Evolutionary conservation across 345 rosid genomes (phyloP), one percentile per base, ranked within the genome.

Genomic region (Citropsis articulata): DNA sequence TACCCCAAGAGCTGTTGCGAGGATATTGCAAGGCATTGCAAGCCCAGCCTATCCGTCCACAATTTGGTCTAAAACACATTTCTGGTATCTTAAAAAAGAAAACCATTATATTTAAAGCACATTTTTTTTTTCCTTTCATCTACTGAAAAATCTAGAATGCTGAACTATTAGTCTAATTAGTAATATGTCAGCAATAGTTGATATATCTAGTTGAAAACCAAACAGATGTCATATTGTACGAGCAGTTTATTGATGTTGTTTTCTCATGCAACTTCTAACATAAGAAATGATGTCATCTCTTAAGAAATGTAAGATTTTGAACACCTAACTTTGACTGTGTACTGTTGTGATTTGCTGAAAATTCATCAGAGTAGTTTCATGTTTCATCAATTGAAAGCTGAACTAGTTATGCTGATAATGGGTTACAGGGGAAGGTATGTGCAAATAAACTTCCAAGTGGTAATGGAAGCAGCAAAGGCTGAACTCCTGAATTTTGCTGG

Each of bases 1-100:
- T 83, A 96, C 97, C 66, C 98, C 98, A 48, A 89, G 99, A 85
- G 93, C 95, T 74, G 79, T 95, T 55, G 97, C 97, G 60, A 96
- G 98, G 81, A 91, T 94, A 89, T 88, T 96, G 93, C 98, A 94
- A 77, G 98, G 97, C 82, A 89, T 94, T 84, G 88, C 89, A 71
- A 96, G 99, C 85, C 98, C 97, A 78, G 94, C 97, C 19, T 96
- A 92, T 83, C 94, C 92, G 3, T 87, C 90, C 79, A 59, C 93
- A 75, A 75, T 79, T 77, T 94, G 99, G 99, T 90, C 92, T 33
- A 92, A 82, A 83, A 86, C 95, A 78, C 97, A 96, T 91, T 96
- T 96, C 90, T 96, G 99, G 98, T 96, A 92, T 72, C 42, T 21
- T 38, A 61, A 38, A 59, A 13, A 13, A 22, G 36, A 28, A n/a